Conservation (phyloP, 2,329 filamentous ascomycete genomes). For the Hymenoscyphus linearis region DNA sequence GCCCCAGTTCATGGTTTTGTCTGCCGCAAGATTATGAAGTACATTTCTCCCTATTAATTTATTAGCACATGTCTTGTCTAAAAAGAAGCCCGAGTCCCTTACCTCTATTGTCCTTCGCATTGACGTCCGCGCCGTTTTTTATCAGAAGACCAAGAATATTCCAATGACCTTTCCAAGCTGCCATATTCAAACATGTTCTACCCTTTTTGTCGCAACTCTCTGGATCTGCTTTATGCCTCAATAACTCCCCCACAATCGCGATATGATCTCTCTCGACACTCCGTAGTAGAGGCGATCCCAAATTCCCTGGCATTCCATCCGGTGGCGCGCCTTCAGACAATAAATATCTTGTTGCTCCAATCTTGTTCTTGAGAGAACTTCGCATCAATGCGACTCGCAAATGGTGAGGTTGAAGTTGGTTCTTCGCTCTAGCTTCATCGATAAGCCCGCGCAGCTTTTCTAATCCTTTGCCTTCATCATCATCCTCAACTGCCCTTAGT, state of each 20-base stretch:
- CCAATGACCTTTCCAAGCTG: conserved; percentile 26
- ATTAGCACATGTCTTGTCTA: background rate
- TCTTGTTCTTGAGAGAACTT: conserved; percentile 24
- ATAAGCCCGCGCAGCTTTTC: conserved; percentile 19
- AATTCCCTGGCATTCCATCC: conserved; percentile 20
- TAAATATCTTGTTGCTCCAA: conserved; percentile 22
- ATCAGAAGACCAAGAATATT: conserved; percentile 23
- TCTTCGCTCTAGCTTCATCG: conserved; percentile 15
- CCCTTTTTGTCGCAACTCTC: conserved; percentile 25
- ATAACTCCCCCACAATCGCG: conserved; percentile 21
- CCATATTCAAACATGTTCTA: conserved; percentile 25
- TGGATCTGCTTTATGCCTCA: conserved; percentile 23
- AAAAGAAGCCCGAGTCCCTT: background rate
- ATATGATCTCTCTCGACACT: conserved; percentile 24
- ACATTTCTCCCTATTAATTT: conserved; percentile 18
- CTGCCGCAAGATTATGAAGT: conserved; percentile 25
- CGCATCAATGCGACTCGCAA: conserved; percentile 24
- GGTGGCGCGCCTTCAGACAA: conserved; percentile 20
- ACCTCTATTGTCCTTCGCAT: conserved; percentile 14
- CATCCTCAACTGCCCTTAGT: conserved; percentile 22
- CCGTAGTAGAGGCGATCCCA: conserved; percentile 20
- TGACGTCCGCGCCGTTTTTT: conserved; percentile 22
- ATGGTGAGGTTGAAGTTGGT: conserved; percentile 22
- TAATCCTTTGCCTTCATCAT: conserved; percentile 24
- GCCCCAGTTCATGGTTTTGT: conserved; percentile 25